Conservation (phyloP, 148 eudicot species). For the Polygonum maritimum region DNA sequence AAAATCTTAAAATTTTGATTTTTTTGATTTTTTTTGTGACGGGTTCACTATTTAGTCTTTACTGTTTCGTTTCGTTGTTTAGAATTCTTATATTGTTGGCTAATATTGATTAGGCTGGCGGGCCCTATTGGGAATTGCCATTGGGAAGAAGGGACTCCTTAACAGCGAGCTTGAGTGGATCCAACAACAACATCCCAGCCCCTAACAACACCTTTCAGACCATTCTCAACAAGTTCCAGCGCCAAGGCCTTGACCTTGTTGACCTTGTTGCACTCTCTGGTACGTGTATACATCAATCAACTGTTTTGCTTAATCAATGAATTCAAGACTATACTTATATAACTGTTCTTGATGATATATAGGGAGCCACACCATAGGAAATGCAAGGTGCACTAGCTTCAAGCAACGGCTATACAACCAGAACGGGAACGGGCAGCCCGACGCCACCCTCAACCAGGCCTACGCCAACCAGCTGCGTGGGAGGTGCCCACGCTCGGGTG, state of each 20-base stretch:
- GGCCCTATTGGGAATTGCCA: conserved; percentile 83
- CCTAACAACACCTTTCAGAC: conserved; percentile 76
- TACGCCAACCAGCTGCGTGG: conserved; percentile 50
- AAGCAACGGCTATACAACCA: conserved; percentile 88
- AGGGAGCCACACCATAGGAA: conserved; percentile 92
- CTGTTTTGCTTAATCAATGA: too few relatives aligned
- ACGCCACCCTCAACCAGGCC: conserved; percentile 33
- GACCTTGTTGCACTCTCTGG: conserved; percentile 87
- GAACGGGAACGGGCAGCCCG: conserved; percentile 46
- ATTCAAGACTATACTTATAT: too few relatives aligned
- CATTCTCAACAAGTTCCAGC: conserved; percentile 64
- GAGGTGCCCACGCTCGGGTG: conserved; percentile 69
- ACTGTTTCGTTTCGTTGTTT: too few relatives aligned
- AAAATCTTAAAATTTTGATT: too few relatives aligned
- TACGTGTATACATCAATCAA: not conserved
- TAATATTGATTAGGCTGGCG: conserved; percentile 39
- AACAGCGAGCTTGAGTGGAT: conserved; percentile 65
- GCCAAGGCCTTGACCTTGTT: conserved; percentile 51
- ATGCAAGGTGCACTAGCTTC: conserved; percentile 77
- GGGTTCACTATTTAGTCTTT: too few relatives aligned
- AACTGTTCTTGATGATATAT: not conserved
- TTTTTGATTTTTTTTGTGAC: too few relatives aligned
- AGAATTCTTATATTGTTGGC: too few relatives aligned
- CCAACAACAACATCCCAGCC: conserved; percentile 79
- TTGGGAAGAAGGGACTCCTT: conserved; percentile 71